Evolutionary conservation across 2,329 filamentous ascomycete species (phyloP).

Genomic region (Malbranchea zuffiana): DNA sequence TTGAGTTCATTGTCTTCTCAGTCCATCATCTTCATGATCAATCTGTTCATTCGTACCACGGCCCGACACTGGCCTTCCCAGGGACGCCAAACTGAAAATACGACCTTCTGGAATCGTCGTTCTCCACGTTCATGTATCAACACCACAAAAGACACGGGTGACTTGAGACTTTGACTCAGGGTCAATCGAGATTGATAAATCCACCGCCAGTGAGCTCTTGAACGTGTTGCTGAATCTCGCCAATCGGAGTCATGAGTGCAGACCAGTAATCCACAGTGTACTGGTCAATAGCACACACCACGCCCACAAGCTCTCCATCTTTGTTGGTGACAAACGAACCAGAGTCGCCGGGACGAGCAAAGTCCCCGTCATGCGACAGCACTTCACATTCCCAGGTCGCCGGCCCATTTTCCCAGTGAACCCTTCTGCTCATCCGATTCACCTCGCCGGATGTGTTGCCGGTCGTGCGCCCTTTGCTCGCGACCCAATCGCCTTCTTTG

Average conservation of each 20-base stretch:
- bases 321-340: constrained; percentile 2
- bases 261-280: background rate
- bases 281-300: background rate
- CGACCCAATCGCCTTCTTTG: background rate
- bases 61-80: no score
- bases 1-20: no score
- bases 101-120: no score
- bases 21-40: no score
- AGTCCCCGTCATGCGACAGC: background rate
- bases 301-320: background rate
- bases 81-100: no score
- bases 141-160: no score
- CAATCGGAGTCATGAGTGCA: background rate
- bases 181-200: constrained; percentile 1
- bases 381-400: background rate
- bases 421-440: background rate
- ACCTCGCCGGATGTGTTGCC: constrained; percentile 1
- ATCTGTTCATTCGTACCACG: no score
- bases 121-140: no score
- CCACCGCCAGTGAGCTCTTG: constrained; percentile 3
- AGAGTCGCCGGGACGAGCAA: background rate
- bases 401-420: background rate
- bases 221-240: constrained; percentile 1
- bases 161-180: no score
- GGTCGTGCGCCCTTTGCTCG: background rate